Percentiles rank a stretch among this genome's conserved stretches.
phyloP scores from a whole-genome alignment of 257 asterid species.

The Ehretia macrophylla region DNA sequence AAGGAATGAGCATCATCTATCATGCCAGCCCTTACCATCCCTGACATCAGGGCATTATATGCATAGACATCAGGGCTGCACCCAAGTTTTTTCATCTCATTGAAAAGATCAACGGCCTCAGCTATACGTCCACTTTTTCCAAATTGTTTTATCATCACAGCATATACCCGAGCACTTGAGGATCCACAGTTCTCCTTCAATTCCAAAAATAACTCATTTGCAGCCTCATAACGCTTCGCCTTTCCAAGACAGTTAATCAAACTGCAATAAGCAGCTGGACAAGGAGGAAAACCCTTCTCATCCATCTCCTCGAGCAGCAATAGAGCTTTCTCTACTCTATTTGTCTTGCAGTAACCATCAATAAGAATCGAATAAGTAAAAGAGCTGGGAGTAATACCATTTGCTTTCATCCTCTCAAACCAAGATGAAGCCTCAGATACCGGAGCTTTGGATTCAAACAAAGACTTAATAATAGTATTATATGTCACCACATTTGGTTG shows the following conservation, averaged over 20 bases:
- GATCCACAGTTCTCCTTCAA: conserved; percentile 41
- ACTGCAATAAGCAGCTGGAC: conserved; percentile 98
- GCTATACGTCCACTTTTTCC: conserved; percentile 38
- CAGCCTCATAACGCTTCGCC: conserved; percentile 78
- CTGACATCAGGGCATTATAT: conserved; percentile 44
- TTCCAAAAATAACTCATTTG: conserved; percentile 44
- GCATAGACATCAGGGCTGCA: conserved; percentile 41
- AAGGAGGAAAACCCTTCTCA: conserved; percentile 87
- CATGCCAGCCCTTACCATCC: conserved; percentile 38
- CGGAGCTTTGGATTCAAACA: conserved; percentile 67
- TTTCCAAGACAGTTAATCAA: conserved; percentile 74
- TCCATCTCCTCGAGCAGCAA: conserved; percentile 92
- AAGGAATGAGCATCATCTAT: conserved; percentile 34
- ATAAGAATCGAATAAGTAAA: conserved; percentile 82
- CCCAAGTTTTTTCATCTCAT: conserved; percentile 34
- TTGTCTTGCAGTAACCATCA: conserved; percentile 81
- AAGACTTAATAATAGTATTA: conserved; percentile 71
- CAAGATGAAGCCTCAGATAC: conserved; percentile 48
- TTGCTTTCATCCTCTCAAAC: conserved; percentile 66
- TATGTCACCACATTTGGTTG: conserved; percentile 78
- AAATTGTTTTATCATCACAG: conserved; percentile 48
- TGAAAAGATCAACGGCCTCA: conserved; percentile 34
- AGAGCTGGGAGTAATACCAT: conserved; percentile 61
- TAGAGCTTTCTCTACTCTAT: conserved; percentile 66
- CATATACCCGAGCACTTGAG: conserved; percentile 42